Percentiles rank a stretch among this genome's conserved stretches.
These are phyloP conservation scores for Solanum paucissectum DNA, from an alignment of 257 asterid genomes.

Conservation along the genomic window DNA sequence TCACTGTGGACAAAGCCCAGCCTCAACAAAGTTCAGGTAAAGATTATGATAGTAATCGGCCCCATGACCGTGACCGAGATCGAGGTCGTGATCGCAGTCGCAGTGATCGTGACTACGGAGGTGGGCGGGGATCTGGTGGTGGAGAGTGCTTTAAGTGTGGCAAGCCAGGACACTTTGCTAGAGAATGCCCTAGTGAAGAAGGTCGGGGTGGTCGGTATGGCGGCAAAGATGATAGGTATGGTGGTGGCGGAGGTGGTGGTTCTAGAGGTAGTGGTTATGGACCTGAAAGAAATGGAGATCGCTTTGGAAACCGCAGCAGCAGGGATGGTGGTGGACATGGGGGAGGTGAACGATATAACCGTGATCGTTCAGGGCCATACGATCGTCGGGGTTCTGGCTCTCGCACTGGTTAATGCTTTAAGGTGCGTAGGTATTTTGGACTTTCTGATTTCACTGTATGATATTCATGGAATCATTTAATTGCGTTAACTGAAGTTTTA, in stretches of 20 bases:
- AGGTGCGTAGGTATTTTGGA: neutral
- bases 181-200: slow-evolving; percentile 89
- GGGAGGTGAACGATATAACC: slow-evolving; percentile 60
- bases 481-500: neutral
- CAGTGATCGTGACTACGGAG: slow-evolving; percentile 29
- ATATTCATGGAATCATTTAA: neutral
- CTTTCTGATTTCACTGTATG: neutral
- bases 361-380: slow-evolving; percentile 91
- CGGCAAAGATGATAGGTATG: slow-evolving; percentile 48
- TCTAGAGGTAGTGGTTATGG: slow-evolving; percentile 43
- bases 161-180: slow-evolving; percentile 92
- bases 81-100: slow-evolving; percentile 41
- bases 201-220: slow-evolving; percentile 55
- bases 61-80: slow-evolving; percentile 46
- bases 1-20: slow-evolving; percentile 84
- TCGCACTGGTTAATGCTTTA: slow-evolving; percentile 7
- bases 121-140: slow-evolving; percentile 76
- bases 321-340: slow-evolving; percentile 58
- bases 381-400: slow-evolving; percentile 64
- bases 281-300: slow-evolving; percentile 82
- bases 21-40: slow-evolving; percentile 63
- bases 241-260: slow-evolving; percentile 32
- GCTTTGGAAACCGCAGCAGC: slow-evolving; percentile 53
- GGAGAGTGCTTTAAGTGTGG: slow-evolving; percentile 94
- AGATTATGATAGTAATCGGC: slow-evolving; percentile 44